Base-by-base conservation (phyloP, 139 green algal species). In the Zygnema circumcarinatum region DNA sequence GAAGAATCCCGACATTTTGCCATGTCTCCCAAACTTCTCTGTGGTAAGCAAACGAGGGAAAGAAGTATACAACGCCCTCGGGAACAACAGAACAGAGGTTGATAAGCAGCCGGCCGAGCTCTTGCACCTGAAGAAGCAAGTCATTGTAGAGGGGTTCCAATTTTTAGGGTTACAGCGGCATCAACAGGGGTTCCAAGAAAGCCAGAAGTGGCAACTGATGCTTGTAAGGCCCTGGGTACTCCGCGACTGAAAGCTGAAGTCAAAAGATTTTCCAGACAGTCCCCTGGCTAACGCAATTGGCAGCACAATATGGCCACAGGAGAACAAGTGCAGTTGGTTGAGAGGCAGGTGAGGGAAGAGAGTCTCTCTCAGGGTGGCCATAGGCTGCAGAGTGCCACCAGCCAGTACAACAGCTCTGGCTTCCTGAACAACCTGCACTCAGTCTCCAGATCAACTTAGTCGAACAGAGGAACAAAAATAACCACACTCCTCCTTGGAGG, bases 271-370 rank as follows among this genome's bases (percentile, higher is more conserved):
- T 78, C 96, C 96, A 0, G 92, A 90, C 1, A 96, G 96, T 0
- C 94, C 94, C 25, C 85, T 84, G 1, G 79, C 90, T 0, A 96
- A 47, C 2, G 93, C 91, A 38, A 98, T 62, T 0, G 91, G 84
- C 42, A 96, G 86, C 0, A 99, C 92, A 29, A 99, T 94, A 82
- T 99, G 96, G 7, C 95, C 96, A 85, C 96, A 98, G 53, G 85
- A 89, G 81, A 96, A 98, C 11, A 93, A 88, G 7, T 87, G 81
- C 21, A 97, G 47, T 0, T 78, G 78, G 16, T 69, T 42, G 0
- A 53, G 40, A 0, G 89, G 72, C 40, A 93, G 36, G 2, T 69
- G 74, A 0, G 94, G 94, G 54, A 97, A 95, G 25, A 98, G 90
- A 85, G 93, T 92, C 25, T 92, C 88, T 2, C 74, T 35, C 38